phyloP scores from a whole-genome alignment of 768 basidiomycete species.

The Fomitopsis serialis region DNA sequence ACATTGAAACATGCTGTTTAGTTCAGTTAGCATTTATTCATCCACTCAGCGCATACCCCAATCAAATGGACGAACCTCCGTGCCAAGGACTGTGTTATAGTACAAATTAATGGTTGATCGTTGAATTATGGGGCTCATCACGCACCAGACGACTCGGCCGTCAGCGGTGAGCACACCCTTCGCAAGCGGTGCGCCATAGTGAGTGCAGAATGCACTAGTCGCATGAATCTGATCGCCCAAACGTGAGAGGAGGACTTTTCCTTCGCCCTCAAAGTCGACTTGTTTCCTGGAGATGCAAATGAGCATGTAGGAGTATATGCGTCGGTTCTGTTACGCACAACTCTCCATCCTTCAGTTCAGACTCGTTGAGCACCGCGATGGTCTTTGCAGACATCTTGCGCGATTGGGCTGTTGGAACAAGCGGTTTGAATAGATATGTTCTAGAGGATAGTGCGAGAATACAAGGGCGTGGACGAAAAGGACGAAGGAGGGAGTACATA shows the following conservation, averaged over 20 bases:
- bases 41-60: background rate
- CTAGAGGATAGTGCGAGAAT: background rate
- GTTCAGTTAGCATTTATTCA: background rate
- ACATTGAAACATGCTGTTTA: conserved; percentile 79
- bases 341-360: conserved; percentile 48
- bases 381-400: conserved; percentile 33
- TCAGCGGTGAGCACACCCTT: conserved; percentile 79
- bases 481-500: background rate
- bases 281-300: conserved; percentile 56
- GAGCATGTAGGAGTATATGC: background rate
- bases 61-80: conserved; percentile 48
- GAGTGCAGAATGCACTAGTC: conserved; percentile 83
- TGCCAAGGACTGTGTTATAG: conserved; percentile 66
- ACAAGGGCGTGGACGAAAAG: background rate
- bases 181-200: conserved; percentile 84
- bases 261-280: conserved; percentile 66
- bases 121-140: background rate
- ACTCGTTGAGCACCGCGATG: conserved; percentile 42
- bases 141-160: conserved; percentile 75
- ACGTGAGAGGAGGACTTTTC: conserved; percentile 73
- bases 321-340: conserved; percentile 31
- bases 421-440: background rate
- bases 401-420: background rate
- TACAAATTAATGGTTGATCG: background rate
- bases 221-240: conserved; percentile 73